Evolutionary conservation across 257 asterid genomes (phyloP).

Genomic region (Oldenlandia corymbosa): DNA sequence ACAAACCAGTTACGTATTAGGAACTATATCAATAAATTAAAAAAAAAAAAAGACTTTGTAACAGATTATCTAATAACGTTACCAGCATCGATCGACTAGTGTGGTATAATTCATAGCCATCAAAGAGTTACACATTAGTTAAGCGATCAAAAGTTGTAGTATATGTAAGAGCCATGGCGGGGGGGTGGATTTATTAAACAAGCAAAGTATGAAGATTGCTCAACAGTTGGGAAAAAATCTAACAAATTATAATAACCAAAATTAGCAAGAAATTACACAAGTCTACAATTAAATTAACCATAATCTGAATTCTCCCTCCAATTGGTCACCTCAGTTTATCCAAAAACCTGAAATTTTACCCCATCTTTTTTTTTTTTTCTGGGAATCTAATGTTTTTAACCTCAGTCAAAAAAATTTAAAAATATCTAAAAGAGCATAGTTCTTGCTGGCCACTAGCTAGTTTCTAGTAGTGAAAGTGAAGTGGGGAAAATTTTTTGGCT

Average conservation of each 20-base stretch:
- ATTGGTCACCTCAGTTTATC: slow-evolving; percentile 8
- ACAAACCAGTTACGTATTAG: not conserved
- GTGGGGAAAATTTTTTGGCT: not conserved
- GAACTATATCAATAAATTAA: no score
- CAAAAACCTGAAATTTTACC: not conserved
- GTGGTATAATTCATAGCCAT: no score
- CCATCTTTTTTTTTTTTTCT: no score
- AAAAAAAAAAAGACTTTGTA: no score
- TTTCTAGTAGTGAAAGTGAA: slow-evolving; percentile 14
- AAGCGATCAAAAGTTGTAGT: no score
- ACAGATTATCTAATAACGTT: no score
- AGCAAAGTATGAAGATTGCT: no score
- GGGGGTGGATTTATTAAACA: no score
- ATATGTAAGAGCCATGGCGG: no score
- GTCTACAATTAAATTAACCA: slow-evolving; percentile 33
- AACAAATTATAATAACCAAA: slow-evolving; percentile 20
- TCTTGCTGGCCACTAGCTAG: not conserved
- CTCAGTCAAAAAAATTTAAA: slow-evolving; percentile 31
- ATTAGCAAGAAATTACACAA: slow-evolving; percentile 36
- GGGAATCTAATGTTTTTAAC: not conserved
- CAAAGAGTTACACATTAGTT: no score
- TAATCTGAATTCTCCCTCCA: slow-evolving; percentile 29
- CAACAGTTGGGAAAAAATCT: slow-evolving; percentile 8
- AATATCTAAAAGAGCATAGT: slow-evolving; percentile 26
- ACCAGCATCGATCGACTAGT: no score